These are phyloP conservation scores for Aspergillus arachidicola DNA, from an alignment of 2,329 filamentous ascomycete species.

Conservation along the genomic window DNA sequence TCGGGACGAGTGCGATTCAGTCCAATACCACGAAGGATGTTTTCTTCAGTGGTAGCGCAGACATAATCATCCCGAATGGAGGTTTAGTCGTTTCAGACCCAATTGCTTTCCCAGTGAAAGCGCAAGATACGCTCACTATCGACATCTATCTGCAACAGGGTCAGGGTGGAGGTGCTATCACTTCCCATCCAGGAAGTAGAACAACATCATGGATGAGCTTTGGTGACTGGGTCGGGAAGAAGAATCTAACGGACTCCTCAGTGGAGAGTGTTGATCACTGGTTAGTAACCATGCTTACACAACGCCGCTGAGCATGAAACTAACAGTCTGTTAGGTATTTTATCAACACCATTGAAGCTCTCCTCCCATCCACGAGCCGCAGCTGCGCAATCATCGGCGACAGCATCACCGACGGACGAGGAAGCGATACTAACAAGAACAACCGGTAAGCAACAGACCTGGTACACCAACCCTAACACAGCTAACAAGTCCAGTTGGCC, in stretches of 20 bases:
- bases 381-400: conserved; percentile 63
- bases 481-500: conserved; percentile 51
- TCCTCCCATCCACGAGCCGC: conserved; percentile 46
- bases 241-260: conserved; percentile 46
- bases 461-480: too few species aligned
- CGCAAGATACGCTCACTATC: conserved; percentile 58
- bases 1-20: conserved; percentile 57
- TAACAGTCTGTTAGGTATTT: conserved; percentile 56
- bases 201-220: conserved; percentile 62
- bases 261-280: conserved; percentile 47
- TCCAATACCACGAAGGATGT: conserved; percentile 55
- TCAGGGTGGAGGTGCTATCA: conserved; percentile 60
- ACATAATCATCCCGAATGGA: conserved; percentile 57
- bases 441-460: conserved; percentile 44
- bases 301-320: conserved; percentile 11
- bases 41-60: conserved; percentile 59
- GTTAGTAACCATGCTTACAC: conserved; percentile 25
- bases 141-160: conserved; percentile 61
- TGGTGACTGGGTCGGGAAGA: conserved; percentile 58
- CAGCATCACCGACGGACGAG: conserved; percentile 67
- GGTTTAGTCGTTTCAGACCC: conserved; percentile 64
- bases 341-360: conserved; percentile 60
- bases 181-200: conserved; percentile 66
- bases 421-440: conserved; percentile 61
- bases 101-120: conserved; percentile 55